phyloP scores from a whole-genome alignment of 495 filamentous ascomycete species.

The Penicillium daleae region DNA sequence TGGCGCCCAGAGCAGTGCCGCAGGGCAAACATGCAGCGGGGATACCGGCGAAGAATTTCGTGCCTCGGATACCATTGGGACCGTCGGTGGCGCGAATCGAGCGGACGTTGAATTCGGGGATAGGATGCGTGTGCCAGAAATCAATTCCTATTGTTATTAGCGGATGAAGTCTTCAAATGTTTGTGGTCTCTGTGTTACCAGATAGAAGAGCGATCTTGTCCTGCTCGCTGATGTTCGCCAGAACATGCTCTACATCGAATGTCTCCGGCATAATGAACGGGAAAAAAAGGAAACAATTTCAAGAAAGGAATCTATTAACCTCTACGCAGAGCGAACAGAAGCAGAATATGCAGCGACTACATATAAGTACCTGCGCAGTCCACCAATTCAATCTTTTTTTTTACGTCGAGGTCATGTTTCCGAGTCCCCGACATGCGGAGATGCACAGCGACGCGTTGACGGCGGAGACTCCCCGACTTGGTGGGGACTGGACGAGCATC shows the following conservation, averaged over 20 bases:
- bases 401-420: slow-evolving; percentile 1
- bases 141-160: slow-evolving; percentile 44
- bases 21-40: slow-evolving; percentile 65
- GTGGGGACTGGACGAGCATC: slow-evolving; percentile 7
- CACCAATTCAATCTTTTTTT: slow-evolving; percentile 7
- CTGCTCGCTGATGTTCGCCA: slow-evolving; percentile 30
- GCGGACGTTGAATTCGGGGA: slow-evolving; percentile 66
- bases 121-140: slow-evolving; percentile 72
- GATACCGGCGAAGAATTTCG: slow-evolving; percentile 64
- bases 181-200: slow-evolving; percentile 12
- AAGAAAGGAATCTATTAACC: slow-evolving; percentile 15
- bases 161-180: background rate
- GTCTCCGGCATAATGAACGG: slow-evolving; percentile 22
- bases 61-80: slow-evolving; percentile 69
- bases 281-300: slow-evolving; percentile 10
- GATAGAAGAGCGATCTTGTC: slow-evolving; percentile 40
- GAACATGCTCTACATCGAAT: slow-evolving; percentile 38
- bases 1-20: slow-evolving; percentile 64
- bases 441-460: slow-evolving; percentile 10
- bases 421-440: slow-evolving; percentile 1
- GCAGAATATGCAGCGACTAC: slow-evolving; percentile 5
- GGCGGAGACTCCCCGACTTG: slow-evolving; percentile 18
- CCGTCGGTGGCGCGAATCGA: slow-evolving; percentile 61
- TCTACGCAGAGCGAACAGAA: slow-evolving; percentile 12
- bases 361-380: slow-evolving; percentile 10